Base-by-base conservation (phyloP, 2,329 filamentous ascomycete species). In the Cladosporium sp. region DNA sequence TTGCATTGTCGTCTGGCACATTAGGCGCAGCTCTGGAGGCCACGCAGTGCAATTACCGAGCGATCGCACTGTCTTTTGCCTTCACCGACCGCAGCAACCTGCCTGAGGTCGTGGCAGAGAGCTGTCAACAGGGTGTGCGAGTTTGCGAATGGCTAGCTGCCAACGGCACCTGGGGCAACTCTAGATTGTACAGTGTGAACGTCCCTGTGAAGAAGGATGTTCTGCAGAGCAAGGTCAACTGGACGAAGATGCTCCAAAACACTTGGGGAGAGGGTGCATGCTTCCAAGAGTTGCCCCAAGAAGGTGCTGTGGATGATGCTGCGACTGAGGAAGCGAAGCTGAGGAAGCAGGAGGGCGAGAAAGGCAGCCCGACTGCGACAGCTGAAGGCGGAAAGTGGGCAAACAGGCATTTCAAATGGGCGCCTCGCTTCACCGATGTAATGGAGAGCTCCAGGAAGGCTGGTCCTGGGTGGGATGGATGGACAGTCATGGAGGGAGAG, bases 331-430 rank as follows among this genome's bases (percentile, higher is more conserved):
- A 97, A 79, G 84, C 88, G 71, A 84, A 84, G 69, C 89, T 96
- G 68, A 85, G 93, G 56, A 86, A 90, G 75, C 86, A 85, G 23
- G 86, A 88, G 67, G 83, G 83, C 25, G 68, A 65, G 66, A 72
- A 70, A 14, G 69, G 26, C 73, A 71, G 74, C 74, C 54, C 75
- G 75, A 70, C 70, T 72, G 74, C 75, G 0, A 73, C 70, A 49
- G 70, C 74, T 18, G 68, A 66, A 13, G 76, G 80, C 60, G 73
- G 79, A 48, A 80, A 84, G 32, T 89, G 92, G 76, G 85, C 82
- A 64, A 92, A 96, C 78, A 92, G 91, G 76, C 91, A 96, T 78
- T 98, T 97, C 83, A 96, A 94, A 79, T 98, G 95, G 95, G 88
- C 91, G 57, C 95, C 94, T 2, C 87, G 87, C 68, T 95, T 98